phyloP scores from a whole-genome alignment of 2,329 filamentous ascomycete species.

The Lachnellula willkommii region DNA sequence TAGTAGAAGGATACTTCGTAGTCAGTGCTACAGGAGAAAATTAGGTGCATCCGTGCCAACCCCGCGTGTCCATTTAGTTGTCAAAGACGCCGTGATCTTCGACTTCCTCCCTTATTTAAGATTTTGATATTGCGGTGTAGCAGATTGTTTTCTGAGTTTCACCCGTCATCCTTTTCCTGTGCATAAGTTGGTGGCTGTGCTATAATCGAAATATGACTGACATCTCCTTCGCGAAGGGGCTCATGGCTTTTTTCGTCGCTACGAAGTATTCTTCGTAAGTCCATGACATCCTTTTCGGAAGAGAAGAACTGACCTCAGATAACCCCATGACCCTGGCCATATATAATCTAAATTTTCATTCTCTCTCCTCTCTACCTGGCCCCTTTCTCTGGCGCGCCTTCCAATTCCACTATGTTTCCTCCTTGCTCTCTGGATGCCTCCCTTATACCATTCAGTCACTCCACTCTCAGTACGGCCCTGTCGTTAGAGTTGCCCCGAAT shows the following conservation, averaged over 20 bases:
- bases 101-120: not conserved
- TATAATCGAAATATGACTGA: not conserved
- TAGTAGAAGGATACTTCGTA: too few relatives aligned
- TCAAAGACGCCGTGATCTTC: too few relatives aligned
- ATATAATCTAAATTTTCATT: constrained; percentile 22
- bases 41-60: too few relatives aligned
- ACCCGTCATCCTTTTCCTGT: not conserved
- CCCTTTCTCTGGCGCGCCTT: constrained; percentile 19
- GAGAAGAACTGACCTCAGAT: not conserved
- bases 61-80: too few relatives aligned
- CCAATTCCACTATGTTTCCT: constrained; percentile 5
- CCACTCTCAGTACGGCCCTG: constrained; percentile 11
- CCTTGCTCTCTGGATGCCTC: not conserved
- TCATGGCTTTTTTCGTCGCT: not conserved
- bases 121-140: not conserved
- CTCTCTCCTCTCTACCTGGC: constrained; percentile 22
- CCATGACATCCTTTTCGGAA: too few relatives aligned
- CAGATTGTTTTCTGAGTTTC: too few relatives aligned
- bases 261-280: not conserved
- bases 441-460: constrained; percentile 28
- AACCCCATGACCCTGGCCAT: not conserved
- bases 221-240: not conserved
- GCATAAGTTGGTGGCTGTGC: not conserved
- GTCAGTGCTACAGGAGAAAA: too few relatives aligned
- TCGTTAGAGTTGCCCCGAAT: constrained; percentile 15